Evolutionary conservation across 495 filamentous ascomycete species (phyloP).

Genomic region (Aspergillus diversus): DNA sequence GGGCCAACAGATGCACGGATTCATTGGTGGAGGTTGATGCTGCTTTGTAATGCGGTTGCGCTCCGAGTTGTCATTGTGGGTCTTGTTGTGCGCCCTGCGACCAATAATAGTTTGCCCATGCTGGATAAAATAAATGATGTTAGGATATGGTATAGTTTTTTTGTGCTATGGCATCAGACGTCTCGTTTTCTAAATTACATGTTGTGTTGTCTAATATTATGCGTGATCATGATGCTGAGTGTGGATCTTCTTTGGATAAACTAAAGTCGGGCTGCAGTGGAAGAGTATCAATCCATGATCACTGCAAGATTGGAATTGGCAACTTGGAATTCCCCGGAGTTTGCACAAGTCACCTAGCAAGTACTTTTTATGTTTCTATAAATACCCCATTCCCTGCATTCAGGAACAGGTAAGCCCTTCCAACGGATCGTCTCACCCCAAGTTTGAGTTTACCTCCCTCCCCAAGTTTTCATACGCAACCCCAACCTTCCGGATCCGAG

Average conservation of each 20-base stretch:
- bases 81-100: background rate
- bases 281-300: background rate
- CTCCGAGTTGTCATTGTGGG: background rate
- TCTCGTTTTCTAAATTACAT: background rate
- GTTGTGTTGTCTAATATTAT: background rate
- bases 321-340: no score
- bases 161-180: background rate
- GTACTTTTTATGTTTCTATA: no score
- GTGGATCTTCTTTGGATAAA: background rate
- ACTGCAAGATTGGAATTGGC: no score
- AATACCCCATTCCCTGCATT: no score
- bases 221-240: background rate
- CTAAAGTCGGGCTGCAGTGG: background rate
- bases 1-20: background rate
- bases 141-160: no score
- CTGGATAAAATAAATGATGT: background rate
- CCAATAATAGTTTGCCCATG: background rate
- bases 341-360: no score
- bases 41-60: background rate
- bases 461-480: background rate
- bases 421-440: background rate
- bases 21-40: background rate
- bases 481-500: background rate
- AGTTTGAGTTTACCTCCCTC: background rate
- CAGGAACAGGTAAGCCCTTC: background rate